Conservation (phyloP, 2,329 filamentous ascomycete genomes). For the Sporothrix globosa region DNA sequence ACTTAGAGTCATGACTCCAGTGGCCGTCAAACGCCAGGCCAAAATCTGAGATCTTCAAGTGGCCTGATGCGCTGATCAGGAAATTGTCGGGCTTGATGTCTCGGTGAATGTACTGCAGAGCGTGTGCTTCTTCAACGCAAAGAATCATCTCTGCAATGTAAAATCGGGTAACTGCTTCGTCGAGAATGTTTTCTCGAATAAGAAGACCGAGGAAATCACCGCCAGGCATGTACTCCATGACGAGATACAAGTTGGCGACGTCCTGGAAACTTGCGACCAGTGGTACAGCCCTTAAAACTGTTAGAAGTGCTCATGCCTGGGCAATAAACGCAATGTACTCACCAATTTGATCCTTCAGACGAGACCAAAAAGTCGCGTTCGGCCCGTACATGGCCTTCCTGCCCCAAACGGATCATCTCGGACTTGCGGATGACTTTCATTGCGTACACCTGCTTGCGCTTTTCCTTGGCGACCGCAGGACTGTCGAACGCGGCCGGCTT, state of each 20-base stretch:
- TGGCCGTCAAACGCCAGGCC: constrained; percentile 93
- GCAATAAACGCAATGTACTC: constrained; percentile 36
- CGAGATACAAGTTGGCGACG: constrained; percentile 78
- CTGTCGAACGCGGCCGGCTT: constrained; percentile 42
- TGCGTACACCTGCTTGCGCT: constrained; percentile 70
- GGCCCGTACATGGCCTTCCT: constrained; percentile 88
- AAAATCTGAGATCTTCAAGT: constrained; percentile 95
- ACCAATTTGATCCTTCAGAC: constrained; percentile 84
- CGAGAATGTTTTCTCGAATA: constrained; percentile 80
- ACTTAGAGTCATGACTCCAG: constrained; percentile 87
- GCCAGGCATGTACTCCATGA: constrained; percentile 98
- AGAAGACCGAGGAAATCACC: constrained; percentile 90
- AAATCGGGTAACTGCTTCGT: constrained; percentile 77
- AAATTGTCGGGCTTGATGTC: constrained; percentile 99
- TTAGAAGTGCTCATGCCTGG: neutral
- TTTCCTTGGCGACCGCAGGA: constrained; percentile 2
- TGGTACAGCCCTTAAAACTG: constrained; percentile 71
- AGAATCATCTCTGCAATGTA: constrained; percentile 96
- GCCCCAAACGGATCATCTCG: constrained; percentile 85
- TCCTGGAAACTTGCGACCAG: constrained; percentile 91
- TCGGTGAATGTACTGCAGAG: constrained; percentile 86
- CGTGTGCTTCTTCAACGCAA: constrained; percentile 89
- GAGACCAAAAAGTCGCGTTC: constrained; percentile 91
- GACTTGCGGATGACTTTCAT: constrained; percentile 98
- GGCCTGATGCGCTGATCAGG: constrained; percentile 81